Percentiles rank a stretch among this genome's conserved stretches.
phyloP scores from a whole-genome alignment of 306 rosid genomes.

The Delonix regia region DNA sequence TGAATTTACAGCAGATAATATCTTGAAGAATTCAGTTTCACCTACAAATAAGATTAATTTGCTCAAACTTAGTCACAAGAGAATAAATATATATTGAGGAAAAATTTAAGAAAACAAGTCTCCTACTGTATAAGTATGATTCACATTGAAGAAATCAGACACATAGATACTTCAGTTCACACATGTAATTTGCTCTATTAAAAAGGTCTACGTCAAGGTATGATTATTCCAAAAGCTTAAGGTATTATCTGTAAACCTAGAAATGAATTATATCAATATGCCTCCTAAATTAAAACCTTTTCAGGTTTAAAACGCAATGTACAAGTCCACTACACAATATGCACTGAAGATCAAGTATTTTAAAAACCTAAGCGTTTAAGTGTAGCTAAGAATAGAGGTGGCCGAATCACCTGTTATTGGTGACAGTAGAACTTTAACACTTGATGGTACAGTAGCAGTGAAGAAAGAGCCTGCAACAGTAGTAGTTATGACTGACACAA shows the following conservation, averaged over 20 bases:
- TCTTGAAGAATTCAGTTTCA: constrained; percentile 47
- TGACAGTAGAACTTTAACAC: constrained; percentile 57
- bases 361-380: too few relatives aligned
- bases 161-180: background rate
- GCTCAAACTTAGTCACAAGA: background rate
- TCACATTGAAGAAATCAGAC: background rate
- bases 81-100: background rate
- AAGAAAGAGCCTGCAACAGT: constrained; percentile 64
- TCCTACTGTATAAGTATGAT: background rate
- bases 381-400: background rate
- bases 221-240: background rate
- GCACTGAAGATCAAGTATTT: too few relatives aligned
- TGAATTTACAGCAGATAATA: constrained; percentile 71
- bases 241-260: background rate
- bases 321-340: too few relatives aligned
- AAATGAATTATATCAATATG: background rate
- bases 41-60: constrained; percentile 46
- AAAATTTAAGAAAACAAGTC: constrained; percentile 6
- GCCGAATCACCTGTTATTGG: constrained; percentile 51
- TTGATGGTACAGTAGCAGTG: constrained; percentile 53
- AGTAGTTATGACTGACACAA: constrained; percentile 57
- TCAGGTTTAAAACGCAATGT: too few relatives aligned
- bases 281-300: background rate
- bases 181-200: too few relatives aligned
- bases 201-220: background rate